A percentile compares a stretch with the other conserved stretches of the same genome.
phyloP scores from a whole-genome alignment of 1,284 basidiomycete genomes.

The Ustilago nuda region DNA sequence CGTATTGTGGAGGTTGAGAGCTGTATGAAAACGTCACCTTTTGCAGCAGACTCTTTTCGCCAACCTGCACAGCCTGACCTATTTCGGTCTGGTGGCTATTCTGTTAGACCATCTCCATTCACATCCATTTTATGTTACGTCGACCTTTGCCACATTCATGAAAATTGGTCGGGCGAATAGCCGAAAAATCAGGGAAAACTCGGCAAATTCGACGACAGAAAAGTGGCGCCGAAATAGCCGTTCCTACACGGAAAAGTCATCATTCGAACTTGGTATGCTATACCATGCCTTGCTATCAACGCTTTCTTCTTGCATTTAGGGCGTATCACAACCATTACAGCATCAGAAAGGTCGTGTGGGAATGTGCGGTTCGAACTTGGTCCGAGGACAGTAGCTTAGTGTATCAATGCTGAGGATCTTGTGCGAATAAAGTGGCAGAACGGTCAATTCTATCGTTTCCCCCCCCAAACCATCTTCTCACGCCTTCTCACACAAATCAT shows the following conservation, averaged over 20 bases:
- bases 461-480: neutral
- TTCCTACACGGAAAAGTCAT: neutral
- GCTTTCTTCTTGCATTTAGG: too few relatives aligned
- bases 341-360: neutral
- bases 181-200: conserved; percentile 12
- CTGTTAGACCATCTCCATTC: neutral
- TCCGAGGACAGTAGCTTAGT: conserved; percentile 19
- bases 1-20: neutral
- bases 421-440: conserved; percentile 32
- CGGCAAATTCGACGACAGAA: conserved; percentile 3
- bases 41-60: too few relatives aligned
- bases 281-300: neutral
- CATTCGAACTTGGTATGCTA: neutral
- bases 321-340: too few relatives aligned
- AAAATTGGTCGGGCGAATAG: neutral
- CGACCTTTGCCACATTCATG: neutral
- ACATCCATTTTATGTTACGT: neutral
- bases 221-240: conserved; percentile 33
- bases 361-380: conserved; percentile 21
- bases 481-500: neutral
- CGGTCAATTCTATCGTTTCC: neutral
- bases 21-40: conserved; percentile 4
- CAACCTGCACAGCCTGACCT: neutral
- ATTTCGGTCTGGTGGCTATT: neutral
- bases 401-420: neutral